Percentiles rank a stretch among this genome's conserved stretches.
These are phyloP conservation scores for Neonectria ditissima DNA, from an alignment of 2,329 filamentous ascomycete genomes.

Conservation along the genomic window DNA sequence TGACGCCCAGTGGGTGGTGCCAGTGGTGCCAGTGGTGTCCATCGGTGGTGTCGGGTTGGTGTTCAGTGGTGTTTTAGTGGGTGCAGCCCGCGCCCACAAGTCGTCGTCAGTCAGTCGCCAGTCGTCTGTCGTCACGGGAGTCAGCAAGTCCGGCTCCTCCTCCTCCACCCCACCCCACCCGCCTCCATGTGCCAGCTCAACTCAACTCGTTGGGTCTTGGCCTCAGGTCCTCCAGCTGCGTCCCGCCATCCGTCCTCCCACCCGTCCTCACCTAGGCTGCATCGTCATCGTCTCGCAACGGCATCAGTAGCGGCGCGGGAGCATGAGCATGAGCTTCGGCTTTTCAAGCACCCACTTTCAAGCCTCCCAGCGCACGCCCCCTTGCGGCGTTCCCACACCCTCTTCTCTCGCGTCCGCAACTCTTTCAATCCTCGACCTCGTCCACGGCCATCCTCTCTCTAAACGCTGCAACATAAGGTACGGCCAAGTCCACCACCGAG, in stretches of 20 bases:
- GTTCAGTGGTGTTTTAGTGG: conserved; percentile 17
- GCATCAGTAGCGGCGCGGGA: background rate
- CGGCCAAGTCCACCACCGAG: background rate
- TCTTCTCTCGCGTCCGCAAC: background rate
- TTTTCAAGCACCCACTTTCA: conserved; percentile 10
- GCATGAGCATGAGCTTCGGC: conserved; percentile 8
- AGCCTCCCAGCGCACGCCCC: conserved; percentile 3
- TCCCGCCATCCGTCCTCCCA: background rate
- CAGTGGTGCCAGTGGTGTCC: conserved; percentile 12
- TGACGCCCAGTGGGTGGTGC: conserved; percentile 4
- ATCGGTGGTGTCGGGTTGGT: background rate
- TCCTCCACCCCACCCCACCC: conserved; percentile 7
- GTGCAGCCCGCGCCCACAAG: conserved; percentile 12
- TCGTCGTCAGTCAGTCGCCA: conserved; percentile 5
- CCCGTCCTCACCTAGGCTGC: too few species aligned
- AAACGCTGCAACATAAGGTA: background rate
- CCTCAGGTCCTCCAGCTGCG: background rate
- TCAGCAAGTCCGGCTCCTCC: conserved; percentile 13
- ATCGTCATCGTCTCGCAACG: conserved; percentile 8
- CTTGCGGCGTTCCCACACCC: background rate
- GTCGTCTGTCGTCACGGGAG: conserved; percentile 18
- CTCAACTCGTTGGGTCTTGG: background rate
- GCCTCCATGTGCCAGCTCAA: background rate
- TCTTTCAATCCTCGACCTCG: background rate
- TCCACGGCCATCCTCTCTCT: background rate